Conservation (phyloP, 495 filamentous ascomycete species). For the Neurospora sp. region DNA sequence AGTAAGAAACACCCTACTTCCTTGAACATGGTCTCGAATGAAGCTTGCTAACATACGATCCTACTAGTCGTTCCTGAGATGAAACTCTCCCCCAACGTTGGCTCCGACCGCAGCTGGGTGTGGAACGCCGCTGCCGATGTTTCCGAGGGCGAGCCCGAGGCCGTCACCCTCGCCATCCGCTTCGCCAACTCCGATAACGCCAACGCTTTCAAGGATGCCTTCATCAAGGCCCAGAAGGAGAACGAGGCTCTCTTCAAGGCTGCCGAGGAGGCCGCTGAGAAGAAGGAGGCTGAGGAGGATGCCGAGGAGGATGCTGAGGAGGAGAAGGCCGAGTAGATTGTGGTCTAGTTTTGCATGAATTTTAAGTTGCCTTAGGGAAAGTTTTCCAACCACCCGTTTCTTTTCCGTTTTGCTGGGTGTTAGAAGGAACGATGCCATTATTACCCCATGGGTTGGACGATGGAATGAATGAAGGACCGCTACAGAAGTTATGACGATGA, state of each 20-base stretch:
- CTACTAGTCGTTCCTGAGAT: constrained; percentile 90
- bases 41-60: constrained; percentile 2
- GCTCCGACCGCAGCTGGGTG: constrained; percentile 96
- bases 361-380: neutral
- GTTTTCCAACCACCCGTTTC: neutral
- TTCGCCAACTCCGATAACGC: constrained; percentile 98
- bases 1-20: constrained; percentile 47
- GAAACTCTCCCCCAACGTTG: constrained; percentile 96
- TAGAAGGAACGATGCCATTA: neutral
- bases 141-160: constrained; percentile 94
- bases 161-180: constrained; percentile 89
- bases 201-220: constrained; percentile 95
- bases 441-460: neutral
- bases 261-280: constrained; percentile 24
- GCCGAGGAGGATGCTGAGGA: constrained; percentile 19
- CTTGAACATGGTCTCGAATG: no score
- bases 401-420: neutral
- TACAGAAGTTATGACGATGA: neutral
- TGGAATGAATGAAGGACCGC: neutral
- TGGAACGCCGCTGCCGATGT: constrained; percentile 98
- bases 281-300: constrained; percentile 17
- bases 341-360: neutral
- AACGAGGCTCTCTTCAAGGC: constrained; percentile 75
- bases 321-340: constrained; percentile 13
- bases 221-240: constrained; percentile 95